phyloP scores from a whole-genome alignment of 2,329 filamentous ascomycete species.

The Colletotrichum ledebouriae region DNA sequence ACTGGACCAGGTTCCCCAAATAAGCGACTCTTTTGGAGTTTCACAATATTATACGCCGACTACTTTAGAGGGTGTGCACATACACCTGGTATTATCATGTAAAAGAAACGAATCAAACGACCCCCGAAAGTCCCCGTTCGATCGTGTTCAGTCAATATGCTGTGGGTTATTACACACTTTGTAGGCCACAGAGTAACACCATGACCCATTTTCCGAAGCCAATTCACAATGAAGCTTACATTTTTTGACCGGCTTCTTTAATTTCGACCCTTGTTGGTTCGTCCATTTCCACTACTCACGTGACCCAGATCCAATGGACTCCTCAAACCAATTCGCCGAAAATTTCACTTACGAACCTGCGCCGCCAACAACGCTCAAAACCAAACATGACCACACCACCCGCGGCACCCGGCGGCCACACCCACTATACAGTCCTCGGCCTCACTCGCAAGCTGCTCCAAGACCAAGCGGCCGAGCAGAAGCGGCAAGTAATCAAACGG shows the following conservation, averaged over 20 bases:
- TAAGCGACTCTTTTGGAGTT: constrained; percentile 50
- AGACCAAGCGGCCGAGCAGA: constrained; percentile 53
- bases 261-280: background rate
- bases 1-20: constrained; percentile 71
- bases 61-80: constrained; percentile 35
- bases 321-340: constrained; percentile 32
- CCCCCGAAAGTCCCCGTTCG: constrained; percentile 10
- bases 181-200: no score
- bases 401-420: constrained; percentile 50
- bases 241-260: background rate
- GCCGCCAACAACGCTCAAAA: constrained; percentile 10
- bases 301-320: constrained; percentile 23
- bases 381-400: constrained; percentile 39
- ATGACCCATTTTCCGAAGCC: no score
- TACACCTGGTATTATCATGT: constrained; percentile 43
- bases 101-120: constrained; percentile 40
- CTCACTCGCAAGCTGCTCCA: constrained; percentile 64
- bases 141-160: no score
- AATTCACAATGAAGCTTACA: no score
- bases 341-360: constrained; percentile 32
- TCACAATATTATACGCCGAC: constrained; percentile 20
- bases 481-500: constrained; percentile 66
- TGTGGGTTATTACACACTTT: no score
- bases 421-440: constrained; percentile 73
- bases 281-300: constrained; percentile 30